These are phyloP conservation scores for Stentor coeruleus DNA, from an alignment of 73 alveolate genomes.

Conservation along the genomic window DNA sequence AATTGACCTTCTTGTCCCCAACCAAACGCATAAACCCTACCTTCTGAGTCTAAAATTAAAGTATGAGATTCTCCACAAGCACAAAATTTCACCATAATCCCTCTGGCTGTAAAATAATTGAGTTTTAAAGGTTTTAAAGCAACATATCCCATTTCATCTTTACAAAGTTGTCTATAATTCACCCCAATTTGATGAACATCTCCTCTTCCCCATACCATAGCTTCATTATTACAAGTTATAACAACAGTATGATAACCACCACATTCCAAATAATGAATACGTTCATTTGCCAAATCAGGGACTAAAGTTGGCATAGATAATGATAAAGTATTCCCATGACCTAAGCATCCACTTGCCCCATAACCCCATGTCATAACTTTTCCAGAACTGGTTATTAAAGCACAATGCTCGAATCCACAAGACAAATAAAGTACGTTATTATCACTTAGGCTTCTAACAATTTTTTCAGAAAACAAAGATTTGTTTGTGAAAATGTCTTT, in stretches of 20 bases:
- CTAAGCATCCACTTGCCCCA: conserved; percentile 71
- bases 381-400: conserved; percentile 41
- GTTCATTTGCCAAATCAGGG: conserved; percentile 2
- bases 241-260: conserved; percentile 67
- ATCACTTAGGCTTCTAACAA: not conserved
- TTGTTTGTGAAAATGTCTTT: not conserved
- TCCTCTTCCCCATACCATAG: conserved; percentile 61
- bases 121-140: conserved; percentile 24
- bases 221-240: conserved; percentile 20
- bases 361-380: conserved; percentile 65
- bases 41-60: conserved; percentile 40
- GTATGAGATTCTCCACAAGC: conserved; percentile 72
- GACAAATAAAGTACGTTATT: conserved; percentile 10
- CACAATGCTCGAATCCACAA: conserved; percentile 61
- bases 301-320: conserved; percentile 36
- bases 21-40: conserved; percentile 49
- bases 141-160: conserved; percentile 45
- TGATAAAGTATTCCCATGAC: conserved; percentile 48
- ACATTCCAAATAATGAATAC: conserved; percentile 32
- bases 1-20: conserved; percentile 58
- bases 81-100: conserved; percentile 24
- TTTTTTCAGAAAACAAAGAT: conserved; percentile 4
- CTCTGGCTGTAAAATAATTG: conserved; percentile 10
- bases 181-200: conserved; percentile 61
- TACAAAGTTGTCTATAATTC: conserved; percentile 26